A percentile compares a stretch with the other conserved stretches of the same genome.
Conservation (phyloP, 1,284 basidiomycete species). For the Sphagnurus paluster region DNA sequence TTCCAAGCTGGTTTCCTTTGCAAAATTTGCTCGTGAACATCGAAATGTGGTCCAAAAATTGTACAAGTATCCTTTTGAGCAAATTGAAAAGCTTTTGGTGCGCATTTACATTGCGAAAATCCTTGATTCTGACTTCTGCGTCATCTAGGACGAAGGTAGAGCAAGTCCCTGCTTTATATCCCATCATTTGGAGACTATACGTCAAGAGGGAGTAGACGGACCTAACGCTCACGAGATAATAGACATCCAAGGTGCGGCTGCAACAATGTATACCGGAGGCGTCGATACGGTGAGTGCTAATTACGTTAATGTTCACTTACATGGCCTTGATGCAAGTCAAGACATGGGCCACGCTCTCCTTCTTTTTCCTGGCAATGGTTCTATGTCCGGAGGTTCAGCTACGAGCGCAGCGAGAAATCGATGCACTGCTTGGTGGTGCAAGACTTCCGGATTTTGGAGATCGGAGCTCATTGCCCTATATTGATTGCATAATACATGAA, state of each 20-base stretch:
- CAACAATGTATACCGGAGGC: neutral
- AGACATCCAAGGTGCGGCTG: neutral
- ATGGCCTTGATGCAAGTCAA: too few relatives aligned
- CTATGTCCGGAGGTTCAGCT: conserved; percentile 41
- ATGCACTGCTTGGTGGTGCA: conserved; percentile 37
- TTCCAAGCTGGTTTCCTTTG: conserved; percentile 27
- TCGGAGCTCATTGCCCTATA: conserved; percentile 25
- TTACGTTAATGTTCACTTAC: neutral
- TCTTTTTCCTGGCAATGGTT: conserved; percentile 42
- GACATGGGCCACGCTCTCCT: conserved; percentile 13
- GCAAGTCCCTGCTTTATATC: neutral
- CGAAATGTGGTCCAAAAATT: conserved; percentile 6
- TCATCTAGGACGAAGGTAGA: conserved; percentile 13
- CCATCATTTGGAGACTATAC: neutral
- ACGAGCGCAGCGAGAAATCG: conserved; percentile 46
- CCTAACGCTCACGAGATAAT: neutral
- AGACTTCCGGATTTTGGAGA: conserved; percentile 44
- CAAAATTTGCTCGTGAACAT: conserved; percentile 8
- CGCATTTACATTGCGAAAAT: too few relatives aligned
- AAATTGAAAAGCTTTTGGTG: conserved; percentile 18
- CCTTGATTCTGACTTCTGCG: too few relatives aligned
- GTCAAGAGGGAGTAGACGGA: neutral
- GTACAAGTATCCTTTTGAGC: conserved; percentile 16
- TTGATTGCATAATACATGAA: conserved; percentile 31
- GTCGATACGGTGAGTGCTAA: neutral